These are phyloP conservation scores for Catunica adiposa DNA, from an alignment of 2,329 filamentous ascomycete genomes.

Conservation along the genomic window DNA sequence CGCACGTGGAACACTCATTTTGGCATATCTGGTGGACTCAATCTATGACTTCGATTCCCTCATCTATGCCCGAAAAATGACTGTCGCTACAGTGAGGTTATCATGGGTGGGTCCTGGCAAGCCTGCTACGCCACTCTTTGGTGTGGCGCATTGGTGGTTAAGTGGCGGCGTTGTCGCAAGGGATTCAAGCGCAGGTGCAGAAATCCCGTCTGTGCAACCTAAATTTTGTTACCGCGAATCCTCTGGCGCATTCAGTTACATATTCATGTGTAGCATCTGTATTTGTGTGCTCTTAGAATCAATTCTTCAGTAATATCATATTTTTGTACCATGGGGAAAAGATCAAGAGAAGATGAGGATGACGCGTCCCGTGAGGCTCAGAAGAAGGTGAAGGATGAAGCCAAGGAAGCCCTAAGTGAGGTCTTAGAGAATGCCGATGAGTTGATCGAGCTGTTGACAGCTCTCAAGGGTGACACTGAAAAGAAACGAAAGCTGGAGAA, in stretches of 20 bases:
- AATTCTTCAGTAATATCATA: neutral
- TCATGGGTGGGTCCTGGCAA: constrained; percentile 13
- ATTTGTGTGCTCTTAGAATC: neutral
- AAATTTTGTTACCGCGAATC: constrained; percentile 4
- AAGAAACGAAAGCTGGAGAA: constrained; percentile 17
- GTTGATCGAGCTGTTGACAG: constrained; percentile 24
- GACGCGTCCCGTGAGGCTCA: constrained; percentile 8
- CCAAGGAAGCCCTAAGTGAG: constrained; percentile 19
- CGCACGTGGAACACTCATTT: constrained; percentile 45
- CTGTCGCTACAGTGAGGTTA: constrained; percentile 7
- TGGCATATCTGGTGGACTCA: constrained; percentile 20
- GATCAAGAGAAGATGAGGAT: constrained; percentile 9
- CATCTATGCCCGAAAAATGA: constrained; percentile 14
- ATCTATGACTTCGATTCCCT: neutral
- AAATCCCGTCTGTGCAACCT: neutral
- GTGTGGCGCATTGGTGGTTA: neutral
- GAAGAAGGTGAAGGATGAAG: constrained; percentile 16
- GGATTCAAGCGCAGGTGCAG: constrained; percentile 4
- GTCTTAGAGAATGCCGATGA: constrained; percentile 24
- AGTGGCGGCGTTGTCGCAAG: constrained; percentile 12
- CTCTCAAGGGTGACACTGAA: constrained; percentile 18
- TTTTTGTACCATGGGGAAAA: constrained; percentile 13
- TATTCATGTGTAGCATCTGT: neutral
- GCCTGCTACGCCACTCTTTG: constrained; percentile 7
- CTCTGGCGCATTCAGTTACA: neutral